phyloP scores from a whole-genome alignment of 257 asterid genomes.

The Lycium barbarum region DNA sequence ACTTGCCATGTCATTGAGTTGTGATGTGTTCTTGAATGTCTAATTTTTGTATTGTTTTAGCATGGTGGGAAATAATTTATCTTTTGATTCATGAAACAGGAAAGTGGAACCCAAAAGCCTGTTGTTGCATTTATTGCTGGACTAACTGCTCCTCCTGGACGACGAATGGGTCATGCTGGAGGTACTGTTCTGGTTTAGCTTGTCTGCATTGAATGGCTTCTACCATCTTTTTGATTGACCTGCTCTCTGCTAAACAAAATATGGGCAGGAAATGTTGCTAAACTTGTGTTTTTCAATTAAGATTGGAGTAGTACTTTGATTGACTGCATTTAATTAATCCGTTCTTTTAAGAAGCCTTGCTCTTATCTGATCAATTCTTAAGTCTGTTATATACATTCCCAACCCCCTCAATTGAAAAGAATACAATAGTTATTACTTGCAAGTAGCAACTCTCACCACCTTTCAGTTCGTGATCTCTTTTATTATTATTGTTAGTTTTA shows the following conservation, averaged over 20 bases:
- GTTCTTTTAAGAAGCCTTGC: neutral
- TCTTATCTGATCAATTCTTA: neutral
- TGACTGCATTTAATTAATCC: neutral
- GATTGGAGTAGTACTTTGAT: neutral
- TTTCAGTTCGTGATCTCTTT: neutral
- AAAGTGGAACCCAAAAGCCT: slow-evolving; percentile 90
- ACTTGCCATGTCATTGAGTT: neutral
- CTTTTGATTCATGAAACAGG: slow-evolving; percentile 53
- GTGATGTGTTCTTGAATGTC: neutral
- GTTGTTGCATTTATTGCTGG: slow-evolving; percentile 97
- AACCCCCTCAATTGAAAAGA: neutral
- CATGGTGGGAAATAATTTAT: neutral
- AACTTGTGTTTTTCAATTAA: neutral
- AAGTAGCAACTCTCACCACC: slow-evolving; percentile 18
- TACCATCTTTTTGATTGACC: slow-evolving; percentile 20
- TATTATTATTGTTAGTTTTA: neutral
- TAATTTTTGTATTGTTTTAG: neutral
- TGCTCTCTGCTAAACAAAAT: slow-evolving; percentile 7
- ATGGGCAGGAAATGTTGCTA: neutral
- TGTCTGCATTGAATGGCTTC: slow-evolving; percentile 22
- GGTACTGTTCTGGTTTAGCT: slow-evolving; percentile 53
- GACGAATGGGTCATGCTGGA: slow-evolving; percentile 99
- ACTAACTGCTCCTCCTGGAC: slow-evolving; percentile 99
- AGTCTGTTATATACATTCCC: neutral
- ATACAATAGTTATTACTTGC: neutral